Percentiles rank a stretch among this genome's conserved stretches.
Conservation (phyloP, 2,329 filamentous ascomycete species). For the Aureobasidium sp. region DNA sequence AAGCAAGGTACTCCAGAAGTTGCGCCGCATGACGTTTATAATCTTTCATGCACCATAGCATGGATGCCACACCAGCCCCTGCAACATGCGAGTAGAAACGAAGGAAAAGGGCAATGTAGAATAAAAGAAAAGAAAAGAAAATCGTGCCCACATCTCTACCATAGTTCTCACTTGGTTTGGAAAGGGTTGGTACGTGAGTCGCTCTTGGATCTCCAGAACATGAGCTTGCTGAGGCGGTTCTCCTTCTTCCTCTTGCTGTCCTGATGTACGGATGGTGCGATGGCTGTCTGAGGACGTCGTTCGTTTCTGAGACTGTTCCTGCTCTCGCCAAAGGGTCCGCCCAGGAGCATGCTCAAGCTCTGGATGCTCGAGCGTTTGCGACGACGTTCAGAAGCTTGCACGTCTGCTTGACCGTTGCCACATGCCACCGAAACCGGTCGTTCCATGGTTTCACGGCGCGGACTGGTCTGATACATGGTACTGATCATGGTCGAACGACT, state of each 20-base stretch:
- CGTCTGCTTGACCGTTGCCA: constrained; percentile 8
- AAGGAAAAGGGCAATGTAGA: constrained; percentile 6
- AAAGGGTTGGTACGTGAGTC: constrained; percentile 10
- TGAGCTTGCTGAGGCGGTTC: constrained; percentile 63
- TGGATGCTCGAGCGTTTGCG: constrained; percentile 68
- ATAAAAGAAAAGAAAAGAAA: background rate
- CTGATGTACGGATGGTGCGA: constrained; percentile 47
- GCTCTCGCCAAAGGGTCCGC: constrained; percentile 60
- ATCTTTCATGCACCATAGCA: constrained; percentile 2
- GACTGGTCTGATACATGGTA: constrained; percentile 47
- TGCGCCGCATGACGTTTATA: constrained; percentile 3
- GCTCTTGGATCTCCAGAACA: constrained; percentile 65
- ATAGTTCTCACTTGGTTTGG: background rate
- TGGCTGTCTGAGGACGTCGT: constrained; percentile 38
- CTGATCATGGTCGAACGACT: constrained; percentile 69
- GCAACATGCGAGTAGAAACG: constrained; percentile 10
- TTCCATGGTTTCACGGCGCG: constrained; percentile 24
- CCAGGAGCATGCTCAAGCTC: constrained; percentile 68
- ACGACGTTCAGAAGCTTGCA: constrained; percentile 41
- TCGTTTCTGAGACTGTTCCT: constrained; percentile 67
- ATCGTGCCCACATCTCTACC: background rate
- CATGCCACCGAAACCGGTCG: constrained; percentile 8
- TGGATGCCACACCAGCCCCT: background rate
- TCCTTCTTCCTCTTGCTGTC: constrained; percentile 52
- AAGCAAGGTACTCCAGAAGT: constrained; percentile 4